Evolutionary conservation across 208 protist genomes (phyloP), one percentile per base, ranked within the genome.

Genomic region (Leishmania tropica): DNA sequence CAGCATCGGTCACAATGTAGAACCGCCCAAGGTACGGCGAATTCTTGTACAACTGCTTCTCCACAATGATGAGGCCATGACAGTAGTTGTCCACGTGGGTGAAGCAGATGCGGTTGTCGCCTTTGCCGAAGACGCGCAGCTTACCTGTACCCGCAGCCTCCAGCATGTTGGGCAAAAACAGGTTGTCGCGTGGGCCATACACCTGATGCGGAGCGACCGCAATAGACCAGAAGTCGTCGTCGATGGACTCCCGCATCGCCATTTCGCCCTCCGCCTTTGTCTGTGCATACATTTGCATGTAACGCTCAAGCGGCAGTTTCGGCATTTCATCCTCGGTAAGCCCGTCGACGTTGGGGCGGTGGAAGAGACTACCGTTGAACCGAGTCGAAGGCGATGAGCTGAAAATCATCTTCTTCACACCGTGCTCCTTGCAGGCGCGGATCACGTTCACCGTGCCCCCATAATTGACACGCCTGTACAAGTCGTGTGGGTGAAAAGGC

Each of bases 31-130:
- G 85, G 17, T 97, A 95, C 0, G 94, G 94, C 15, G 93, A 98
- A 47, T 91, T 95, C 71, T 94, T 93, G 89, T 92, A 98, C 15
- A 99, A 86, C 73, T 96, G 90, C 56, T 89, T 85, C 78, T 99
- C 97, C 0, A 95, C 95, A 80, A 99, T 96, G 81, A 99, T 98
- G 40, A 99, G 90, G 24, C 93, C 97, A 78, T 99, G 97, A 75
- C 93, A 94, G 89, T 98, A 99, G 89, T 99, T 99, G 87, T 99
- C 97, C 1, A 99, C 97, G 83, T 99, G 96, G 0, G 96, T 98
- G 79, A 99, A 99, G 88, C 96, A 99, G 75, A 99, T 97, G 68
- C 93, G 90, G 87, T 99, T 99, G 75, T 94, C 84, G 10, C 98
- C 97, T 54, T 93, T 88, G 15, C 94, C 93, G 85, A 99, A 99